These are phyloP conservation scores for Aphanomyces invadans DNA, from an alignment of 352 stramenopile species.

Conservation along the genomic window DNA sequence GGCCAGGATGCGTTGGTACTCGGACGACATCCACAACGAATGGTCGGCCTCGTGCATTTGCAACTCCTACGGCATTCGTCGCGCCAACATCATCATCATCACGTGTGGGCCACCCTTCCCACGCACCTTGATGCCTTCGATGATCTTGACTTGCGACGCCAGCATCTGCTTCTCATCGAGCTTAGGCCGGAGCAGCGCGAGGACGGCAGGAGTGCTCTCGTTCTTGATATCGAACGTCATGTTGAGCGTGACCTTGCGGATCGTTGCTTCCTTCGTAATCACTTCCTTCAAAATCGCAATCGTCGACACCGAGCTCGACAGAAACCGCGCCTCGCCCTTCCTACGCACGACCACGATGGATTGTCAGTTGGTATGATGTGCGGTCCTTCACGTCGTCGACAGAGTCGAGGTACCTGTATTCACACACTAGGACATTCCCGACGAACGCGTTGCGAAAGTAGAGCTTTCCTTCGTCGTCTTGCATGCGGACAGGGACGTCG, in stretches of 20 bases:
- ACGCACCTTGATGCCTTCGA: conserved; percentile 68
- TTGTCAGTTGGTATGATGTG: too few relatives aligned
- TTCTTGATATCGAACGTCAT: conserved; percentile 78
- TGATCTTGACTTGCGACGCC: conserved; percentile 67
- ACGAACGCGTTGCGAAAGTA: conserved; percentile 76
- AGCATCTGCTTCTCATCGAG: conserved; percentile 65
- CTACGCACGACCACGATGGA: background rate
- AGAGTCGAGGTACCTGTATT: conserved; percentile 32
- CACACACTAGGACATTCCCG: conserved; percentile 59
- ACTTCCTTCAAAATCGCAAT: conserved; percentile 83
- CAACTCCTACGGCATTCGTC: too few relatives aligned
- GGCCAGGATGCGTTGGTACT: conserved; percentile 70
- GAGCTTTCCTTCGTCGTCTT: conserved; percentile 60
- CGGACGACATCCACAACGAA: conserved; percentile 58
- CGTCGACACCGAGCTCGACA: conserved; percentile 65
- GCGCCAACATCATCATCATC: too few relatives aligned
- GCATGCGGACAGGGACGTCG: conserved; percentile 59
- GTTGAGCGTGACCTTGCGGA: conserved; percentile 65
- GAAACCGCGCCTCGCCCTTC: conserved; percentile 64
- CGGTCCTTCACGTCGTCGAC: too few relatives aligned
- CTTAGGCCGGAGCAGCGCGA: conserved; percentile 52
- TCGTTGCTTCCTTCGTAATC: conserved; percentile 78
- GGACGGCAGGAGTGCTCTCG: conserved; percentile 60
- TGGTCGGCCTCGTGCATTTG: conserved; percentile 74
- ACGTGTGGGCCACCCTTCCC: too few relatives aligned